These are phyloP conservation scores for Lactarius hengduanensis DNA, from an alignment of 768 basidiomycete genomes.

Conservation along the genomic window DNA sequence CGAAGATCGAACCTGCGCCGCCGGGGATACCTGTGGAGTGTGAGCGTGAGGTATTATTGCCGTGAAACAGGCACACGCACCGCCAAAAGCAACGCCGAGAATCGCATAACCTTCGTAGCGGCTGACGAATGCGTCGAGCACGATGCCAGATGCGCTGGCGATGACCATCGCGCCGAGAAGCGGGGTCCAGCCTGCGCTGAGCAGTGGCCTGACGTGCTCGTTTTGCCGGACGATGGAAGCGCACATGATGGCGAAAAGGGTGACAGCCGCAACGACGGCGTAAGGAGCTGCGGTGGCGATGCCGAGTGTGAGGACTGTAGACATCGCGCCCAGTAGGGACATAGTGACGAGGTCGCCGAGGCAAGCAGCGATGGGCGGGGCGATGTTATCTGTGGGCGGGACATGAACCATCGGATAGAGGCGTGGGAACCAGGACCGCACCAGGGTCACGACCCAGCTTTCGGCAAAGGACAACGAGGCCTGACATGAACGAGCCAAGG, in stretches of 20 bases:
- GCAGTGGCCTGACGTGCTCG: constrained; percentile 62
- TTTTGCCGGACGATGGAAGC: constrained; percentile 62
- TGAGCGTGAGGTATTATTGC: not conserved
- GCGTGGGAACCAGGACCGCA: constrained; percentile 33
- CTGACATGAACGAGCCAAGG: constrained; percentile 92
- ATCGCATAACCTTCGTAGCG: constrained; percentile 86
- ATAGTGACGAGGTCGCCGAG: constrained; percentile 93
- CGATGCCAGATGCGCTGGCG: constrained; percentile 84
- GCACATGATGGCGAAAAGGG: constrained; percentile 49
- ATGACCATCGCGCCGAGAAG: constrained; percentile 90
- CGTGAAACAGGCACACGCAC: constrained; percentile 41
- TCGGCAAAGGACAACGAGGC: constrained; percentile 75
- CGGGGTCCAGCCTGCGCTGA: constrained; percentile 86
- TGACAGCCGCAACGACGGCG: constrained; percentile 48
- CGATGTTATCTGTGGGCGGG: constrained; percentile 75
- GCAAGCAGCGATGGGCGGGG: constrained; percentile 89
- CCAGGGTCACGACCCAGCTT: constrained; percentile 82
- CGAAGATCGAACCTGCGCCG: constrained; percentile 85
- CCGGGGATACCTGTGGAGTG: constrained; percentile 68
- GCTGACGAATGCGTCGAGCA: constrained; percentile 86
- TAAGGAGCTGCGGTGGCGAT: constrained; percentile 64
- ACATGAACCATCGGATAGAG: constrained; percentile 8
- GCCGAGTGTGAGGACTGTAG: constrained; percentile 65
- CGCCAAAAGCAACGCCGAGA: constrained; percentile 84
- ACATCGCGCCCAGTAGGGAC: constrained; percentile 72